A percentile compares a stretch with the other conserved stretches of the same genome.
Conservation (phyloP, 2,329 filamentous ascomycete species). For the Diaporthe ilicicola region DNA sequence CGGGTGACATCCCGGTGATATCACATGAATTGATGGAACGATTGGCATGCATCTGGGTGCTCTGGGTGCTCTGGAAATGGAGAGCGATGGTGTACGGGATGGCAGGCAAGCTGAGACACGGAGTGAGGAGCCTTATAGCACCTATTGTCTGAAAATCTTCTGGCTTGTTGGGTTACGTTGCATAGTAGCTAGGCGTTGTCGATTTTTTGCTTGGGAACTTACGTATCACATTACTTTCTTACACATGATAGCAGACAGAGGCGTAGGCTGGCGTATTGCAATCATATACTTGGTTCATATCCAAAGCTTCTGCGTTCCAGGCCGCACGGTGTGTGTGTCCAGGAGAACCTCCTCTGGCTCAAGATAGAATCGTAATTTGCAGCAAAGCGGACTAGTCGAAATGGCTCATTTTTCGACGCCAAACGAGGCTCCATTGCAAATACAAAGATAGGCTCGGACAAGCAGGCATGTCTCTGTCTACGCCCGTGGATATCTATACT, state of each 20-base stretch:
- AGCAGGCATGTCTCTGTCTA: not conserved
- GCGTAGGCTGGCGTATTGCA: not conserved
- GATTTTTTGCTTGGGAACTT: slow-evolving; percentile 21
- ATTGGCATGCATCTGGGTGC: not conserved
- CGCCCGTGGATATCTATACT: not conserved
- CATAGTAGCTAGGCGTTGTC: slow-evolving; percentile 33
- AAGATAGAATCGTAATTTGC: too few species aligned
- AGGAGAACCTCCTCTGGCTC: not conserved
- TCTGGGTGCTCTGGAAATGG: not conserved
- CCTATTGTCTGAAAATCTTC: slow-evolving; percentile 11
- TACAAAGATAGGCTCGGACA: not conserved
- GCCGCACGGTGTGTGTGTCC: not conserved
- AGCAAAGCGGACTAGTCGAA: not conserved
- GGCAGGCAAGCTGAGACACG: not conserved
- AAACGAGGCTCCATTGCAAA: too few species aligned
- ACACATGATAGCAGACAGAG: not conserved
- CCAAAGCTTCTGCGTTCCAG: not conserved
- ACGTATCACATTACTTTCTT: not conserved
- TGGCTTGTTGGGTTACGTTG: not conserved
- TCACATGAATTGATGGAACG: not conserved
- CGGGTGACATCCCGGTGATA: slow-evolving; percentile 34
- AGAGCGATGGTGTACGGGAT: not conserved
- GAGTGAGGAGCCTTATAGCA: not conserved
- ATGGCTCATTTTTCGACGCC: too few species aligned
- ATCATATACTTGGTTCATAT: not conserved